These are phyloP conservation scores for Zymoseptoria brevis DNA, from an alignment of 2,329 filamentous ascomycete genomes.

Conservation along the genomic window DNA sequence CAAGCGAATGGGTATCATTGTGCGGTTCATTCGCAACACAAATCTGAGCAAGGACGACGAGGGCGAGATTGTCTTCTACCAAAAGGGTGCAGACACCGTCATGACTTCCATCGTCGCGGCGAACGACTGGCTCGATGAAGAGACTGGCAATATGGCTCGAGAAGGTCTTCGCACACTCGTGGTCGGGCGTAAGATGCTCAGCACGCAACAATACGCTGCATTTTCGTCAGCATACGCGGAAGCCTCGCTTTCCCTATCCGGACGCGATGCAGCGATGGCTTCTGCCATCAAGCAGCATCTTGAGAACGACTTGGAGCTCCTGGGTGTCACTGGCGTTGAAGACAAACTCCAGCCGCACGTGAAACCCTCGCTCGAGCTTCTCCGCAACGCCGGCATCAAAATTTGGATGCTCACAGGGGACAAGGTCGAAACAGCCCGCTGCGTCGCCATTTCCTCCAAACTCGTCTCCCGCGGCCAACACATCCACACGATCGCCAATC, in stretches of 20 bases:
- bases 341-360: constrained; percentile 94
- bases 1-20: constrained; percentile 96
- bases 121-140: constrained; percentile 98
- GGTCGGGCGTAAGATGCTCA: constrained; percentile 83
- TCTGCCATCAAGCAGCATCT: constrained; percentile 71
- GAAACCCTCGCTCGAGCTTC: constrained; percentile 85
- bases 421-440: constrained; percentile 95
- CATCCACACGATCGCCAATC: constrained; percentile 73
- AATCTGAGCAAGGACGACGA: constrained; percentile 43
- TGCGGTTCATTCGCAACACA: constrained; percentile 60
- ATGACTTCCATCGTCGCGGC: constrained; percentile 93
- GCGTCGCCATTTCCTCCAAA: constrained; percentile 90
- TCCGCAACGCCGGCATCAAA: constrained; percentile 95
- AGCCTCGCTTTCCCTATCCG: constrained; percentile 70
- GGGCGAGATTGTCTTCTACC: constrained; percentile 94
- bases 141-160: constrained; percentile 98
- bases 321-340: constrained; percentile 96
- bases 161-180: constrained; percentile 92
- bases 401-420: constrained; percentile 99
- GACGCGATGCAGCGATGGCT: constrained; percentile 75
- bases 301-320: constrained; percentile 79
- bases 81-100: constrained; percentile 96
- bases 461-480: constrained; percentile 89
- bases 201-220: constrained; percentile 67
- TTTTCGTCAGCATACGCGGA: constrained; percentile 69